A percentile compares a stretch with the other conserved stretches of the same genome.
Conservation (phyloP, 208 protist genomes). For the Sergeia podlipaevii region DNA sequence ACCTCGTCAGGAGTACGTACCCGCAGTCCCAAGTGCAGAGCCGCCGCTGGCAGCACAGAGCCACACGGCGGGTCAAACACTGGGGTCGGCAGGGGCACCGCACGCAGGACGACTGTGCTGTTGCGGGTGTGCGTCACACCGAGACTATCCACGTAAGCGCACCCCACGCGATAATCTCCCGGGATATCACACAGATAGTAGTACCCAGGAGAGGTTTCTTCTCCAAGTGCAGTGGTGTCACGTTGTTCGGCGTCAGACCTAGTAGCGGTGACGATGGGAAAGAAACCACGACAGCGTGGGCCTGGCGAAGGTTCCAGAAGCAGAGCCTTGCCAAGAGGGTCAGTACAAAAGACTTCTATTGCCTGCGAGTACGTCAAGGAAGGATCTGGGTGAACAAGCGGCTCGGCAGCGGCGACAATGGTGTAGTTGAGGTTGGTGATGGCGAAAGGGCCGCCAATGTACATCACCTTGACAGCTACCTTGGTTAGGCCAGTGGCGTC, state of each 20-base stretch:
- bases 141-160: constrained; percentile 48
- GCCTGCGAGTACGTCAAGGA: constrained; percentile 18
- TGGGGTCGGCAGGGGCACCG: constrained; percentile 26
- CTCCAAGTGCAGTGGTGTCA: no score
- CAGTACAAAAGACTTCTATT: constrained; percentile 35
- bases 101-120: constrained; percentile 14
- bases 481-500: constrained; percentile 18
- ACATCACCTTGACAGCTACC: constrained; percentile 26
- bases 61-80: constrained; percentile 34
- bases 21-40: constrained; percentile 23
- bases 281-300: constrained; percentile 2
- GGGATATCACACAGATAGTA: constrained; percentile 12
- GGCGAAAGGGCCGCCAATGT: constrained; percentile 36
- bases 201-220: no score
- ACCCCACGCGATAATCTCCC: constrained; percentile 39
- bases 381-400: constrained; percentile 19
- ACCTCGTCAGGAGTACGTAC: constrained; percentile 10
- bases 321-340: constrained; percentile 21
- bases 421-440: constrained; percentile 22
- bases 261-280: no score
- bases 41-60: constrained; percentile 24
- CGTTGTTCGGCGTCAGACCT: no score
- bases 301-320: constrained; percentile 1
- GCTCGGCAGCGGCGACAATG: constrained; percentile 23
- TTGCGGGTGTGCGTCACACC: constrained; percentile 13